Evolutionary conservation across 129 eudicot genomes (phyloP).

Genomic region (Chrysanthemum makinoi): DNA sequence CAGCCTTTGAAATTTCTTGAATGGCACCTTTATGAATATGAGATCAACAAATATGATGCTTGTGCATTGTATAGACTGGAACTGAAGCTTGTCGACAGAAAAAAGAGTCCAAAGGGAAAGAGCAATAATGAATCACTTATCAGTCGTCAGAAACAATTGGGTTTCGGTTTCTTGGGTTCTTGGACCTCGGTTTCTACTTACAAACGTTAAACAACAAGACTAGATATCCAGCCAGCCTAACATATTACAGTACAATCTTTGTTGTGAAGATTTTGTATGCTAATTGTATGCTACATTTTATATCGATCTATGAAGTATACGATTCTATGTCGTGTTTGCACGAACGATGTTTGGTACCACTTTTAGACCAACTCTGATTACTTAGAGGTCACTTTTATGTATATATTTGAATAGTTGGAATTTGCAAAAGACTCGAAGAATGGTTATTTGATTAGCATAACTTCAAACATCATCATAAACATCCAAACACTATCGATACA

Average conservation of each 20-base stretch:
- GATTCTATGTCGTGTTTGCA: neutral
- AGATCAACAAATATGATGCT: constrained; percentile 68
- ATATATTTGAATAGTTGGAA: too few relatives aligned
- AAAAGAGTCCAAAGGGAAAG: constrained; percentile 71
- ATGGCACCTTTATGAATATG: constrained; percentile 95
- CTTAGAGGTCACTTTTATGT: too few relatives aligned
- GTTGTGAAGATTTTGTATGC: neutral
- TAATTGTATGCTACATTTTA: neutral
- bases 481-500: too few relatives aligned
- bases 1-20: constrained; percentile 74
- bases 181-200: too few relatives aligned
- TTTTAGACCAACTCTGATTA: too few relatives aligned
- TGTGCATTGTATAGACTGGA: constrained; percentile 84
- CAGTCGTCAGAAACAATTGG: constrained; percentile 83
- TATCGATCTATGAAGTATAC: neutral
- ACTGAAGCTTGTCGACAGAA: constrained; percentile 73
- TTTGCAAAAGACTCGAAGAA: too few relatives aligned
- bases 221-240: too few relatives aligned
- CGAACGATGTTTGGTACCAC: neutral
- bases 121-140: constrained; percentile 51
- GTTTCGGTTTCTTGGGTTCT: constrained; percentile 2
- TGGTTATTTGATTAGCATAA: too few relatives aligned
- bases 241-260: neutral
- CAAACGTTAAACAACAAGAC: too few relatives aligned
- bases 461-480: too few relatives aligned